Evolutionary conservation across 2,329 filamentous ascomycete genomes (phyloP).

Genomic region (Berkeleyomyces rouxiae): DNA sequence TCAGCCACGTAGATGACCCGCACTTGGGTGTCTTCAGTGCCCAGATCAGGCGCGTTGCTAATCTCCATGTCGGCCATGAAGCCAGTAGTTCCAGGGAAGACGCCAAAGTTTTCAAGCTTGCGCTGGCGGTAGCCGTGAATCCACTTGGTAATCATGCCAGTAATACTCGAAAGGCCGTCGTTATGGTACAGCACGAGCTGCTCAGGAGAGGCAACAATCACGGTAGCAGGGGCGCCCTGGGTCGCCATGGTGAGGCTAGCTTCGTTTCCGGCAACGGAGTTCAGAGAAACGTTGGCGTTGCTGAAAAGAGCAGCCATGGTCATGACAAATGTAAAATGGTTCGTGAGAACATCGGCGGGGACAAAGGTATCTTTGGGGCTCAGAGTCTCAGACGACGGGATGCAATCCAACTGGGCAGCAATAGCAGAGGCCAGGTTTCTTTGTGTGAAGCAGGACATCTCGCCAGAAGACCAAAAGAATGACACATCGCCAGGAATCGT

Average conservation of each 20-base stretch:
- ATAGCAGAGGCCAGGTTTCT: conserved; percentile 76
- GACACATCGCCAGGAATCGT: conserved; percentile 38
- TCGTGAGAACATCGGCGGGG: conserved; percentile 63
- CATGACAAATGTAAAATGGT: conserved; percentile 62
- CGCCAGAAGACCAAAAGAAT: conserved; percentile 51
- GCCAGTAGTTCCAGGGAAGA: conserved; percentile 47
- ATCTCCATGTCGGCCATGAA: conserved; percentile 24
- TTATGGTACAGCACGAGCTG: conserved; percentile 9
- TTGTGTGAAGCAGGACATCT: conserved; percentile 70
- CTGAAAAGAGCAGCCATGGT: conserved; percentile 71
- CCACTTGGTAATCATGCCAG: conserved; percentile 49
- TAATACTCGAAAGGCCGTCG: not conserved
- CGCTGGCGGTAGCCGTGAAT: conserved; percentile 58
- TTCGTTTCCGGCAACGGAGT: conserved; percentile 62
- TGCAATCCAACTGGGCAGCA: conserved; percentile 56
- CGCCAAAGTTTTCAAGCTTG: conserved; percentile 50
- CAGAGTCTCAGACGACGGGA: conserved; percentile 62
- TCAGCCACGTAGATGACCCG: conserved; percentile 71
- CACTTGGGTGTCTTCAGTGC: conserved; percentile 45
- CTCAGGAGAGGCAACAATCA: conserved; percentile 62
- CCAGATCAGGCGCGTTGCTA: conserved; percentile 41
- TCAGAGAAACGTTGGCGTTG: conserved; percentile 74
- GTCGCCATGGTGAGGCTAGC: conserved; percentile 59
- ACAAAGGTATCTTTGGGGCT: conserved; percentile 64
- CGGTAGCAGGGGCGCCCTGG: conserved; percentile 59